A percentile compares a stretch with the other conserved stretches of the same genome.
phyloP scores from a whole-genome alignment of 2,329 filamentous ascomycete species.

The Colletotrichum scovillei region DNA sequence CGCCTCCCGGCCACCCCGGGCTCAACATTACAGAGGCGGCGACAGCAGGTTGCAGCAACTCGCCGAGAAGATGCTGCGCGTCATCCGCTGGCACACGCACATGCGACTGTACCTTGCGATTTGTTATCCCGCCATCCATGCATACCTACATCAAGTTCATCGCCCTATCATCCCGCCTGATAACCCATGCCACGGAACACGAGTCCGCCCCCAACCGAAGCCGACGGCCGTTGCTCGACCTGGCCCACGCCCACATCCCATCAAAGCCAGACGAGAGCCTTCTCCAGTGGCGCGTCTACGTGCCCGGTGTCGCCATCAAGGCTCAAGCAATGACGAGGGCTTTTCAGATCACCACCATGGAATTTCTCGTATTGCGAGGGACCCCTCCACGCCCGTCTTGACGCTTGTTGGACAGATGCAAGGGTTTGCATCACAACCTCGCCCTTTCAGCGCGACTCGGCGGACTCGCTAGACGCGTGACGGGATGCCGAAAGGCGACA shows the following conservation, averaged over 20 bases:
- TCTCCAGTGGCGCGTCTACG: not conserved
- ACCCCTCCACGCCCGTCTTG: not conserved
- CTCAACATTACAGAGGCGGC: not conserved
- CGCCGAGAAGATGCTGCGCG: not conserved
- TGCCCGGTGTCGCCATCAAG: not conserved
- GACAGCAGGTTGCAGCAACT: not conserved
- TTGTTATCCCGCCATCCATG: not conserved
- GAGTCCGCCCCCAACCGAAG: not conserved
- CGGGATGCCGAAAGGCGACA: not conserved
- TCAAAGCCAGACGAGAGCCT: not conserved
- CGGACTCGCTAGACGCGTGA: too few relatives aligned
- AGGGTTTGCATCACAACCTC: constrained; percentile 2
- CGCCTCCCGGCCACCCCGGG: not conserved
- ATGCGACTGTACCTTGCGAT: not conserved
- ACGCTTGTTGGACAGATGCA: not conserved
- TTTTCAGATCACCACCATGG: constrained; percentile 11
- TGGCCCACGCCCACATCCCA: not conserved
- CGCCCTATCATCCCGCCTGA: not conserved
- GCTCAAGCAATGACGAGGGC: not conserved
- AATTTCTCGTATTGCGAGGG: constrained; percentile 15
- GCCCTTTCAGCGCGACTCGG: not conserved
- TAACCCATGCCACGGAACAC: not conserved
- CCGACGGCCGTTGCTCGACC: not conserved
- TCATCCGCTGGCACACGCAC: not conserved
- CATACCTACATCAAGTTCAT: not conserved